Base-by-base conservation (phyloP, 2,329 filamentous ascomycete species). In the Zymoseptoria tritici region DNA sequence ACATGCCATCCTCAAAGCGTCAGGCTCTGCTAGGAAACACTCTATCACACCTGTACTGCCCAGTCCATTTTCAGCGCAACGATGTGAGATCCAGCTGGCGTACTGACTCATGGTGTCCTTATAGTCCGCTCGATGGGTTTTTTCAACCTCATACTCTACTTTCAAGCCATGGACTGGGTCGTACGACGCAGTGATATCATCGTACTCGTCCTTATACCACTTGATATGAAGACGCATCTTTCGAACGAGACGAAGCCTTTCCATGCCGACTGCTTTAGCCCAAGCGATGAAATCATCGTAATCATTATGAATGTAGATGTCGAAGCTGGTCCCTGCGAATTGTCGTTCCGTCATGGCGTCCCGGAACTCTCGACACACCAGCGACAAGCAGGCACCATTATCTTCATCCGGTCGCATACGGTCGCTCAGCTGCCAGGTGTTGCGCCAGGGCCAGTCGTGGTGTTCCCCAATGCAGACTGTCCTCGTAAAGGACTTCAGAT, bases 41-140 rank as follows among this genome's bases (percentile, higher is more conserved):
- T 60, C 58, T n/a, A 60, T 52, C 11, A 56, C 49, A 21, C 58
- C 58, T n/a, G 49, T 53, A 22, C 54, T 54, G 6, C 42, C 22
- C 58, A 29, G 56, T n/a, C 55, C 9, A 49, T 46, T 54, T 19
- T 56, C 54, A 16, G 9, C 5, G 21, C 36, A 46, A 16, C 36
- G 13, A n/a, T n/a, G 16, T 5, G 36, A 46, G 3, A 46, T 46
- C 36, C 36, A 16, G 13, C 11, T 46, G 16, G 36, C 16, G 13
- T 46, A 46, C 11, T 46, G 16, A 46, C 16, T 46, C 22, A 26
- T 13, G 22, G 50, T 5, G 13, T n/a, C 22, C 20, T 9, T 29
- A 46, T 46, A 8, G 19, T 26, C n/a, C 6, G 2, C 16, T 19
- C 53, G 16, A 13, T 49, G 9, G 49, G 19, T 5, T 9, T 1